Evolutionary conservation across 1,284 basidiomycete genomes (phyloP), one percentile per base, ranked within the genome.

Genomic region (Sporisorium iseilematis-ciliati): DNA sequence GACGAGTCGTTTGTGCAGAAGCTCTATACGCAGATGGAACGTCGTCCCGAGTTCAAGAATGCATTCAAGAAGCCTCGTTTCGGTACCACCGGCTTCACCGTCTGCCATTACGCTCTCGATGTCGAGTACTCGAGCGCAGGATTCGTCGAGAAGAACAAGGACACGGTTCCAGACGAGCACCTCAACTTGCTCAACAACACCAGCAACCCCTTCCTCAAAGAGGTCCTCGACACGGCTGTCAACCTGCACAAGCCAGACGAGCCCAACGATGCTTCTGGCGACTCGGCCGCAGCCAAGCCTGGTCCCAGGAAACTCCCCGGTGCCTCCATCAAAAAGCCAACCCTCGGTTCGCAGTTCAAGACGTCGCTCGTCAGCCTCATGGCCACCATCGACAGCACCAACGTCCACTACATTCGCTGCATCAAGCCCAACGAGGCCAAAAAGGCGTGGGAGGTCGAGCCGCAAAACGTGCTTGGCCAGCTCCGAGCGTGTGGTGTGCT

Each of bases 391-490:
- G 93, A 94, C 82, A 92, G 93, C 71, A 99, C 97, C 23, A 98
- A 99, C 82, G 97, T 97, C 1, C 97, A 99, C 86, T 99, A 99
- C 85, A 99, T 99, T 81, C 91, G 97, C 58, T 99, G 97, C 86
- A 99, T 99, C 89, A 99, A 99, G 86, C 97, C 97, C 2, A 99
- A 99, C 85, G 97, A 99, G 83, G 89, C 90, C 72, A 99, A 99
- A 87, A 90, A 89, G 66, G 95, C 97, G 21, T 99, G 97, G 97
- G 93, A 95, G 84, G 95, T 98, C 81, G 91, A 93, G 61, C 93
- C 96, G 26, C 94, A 96, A 79, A 95, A 98, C 85, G 96, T 99
- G 18, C 87, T 99, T 42, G 92, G 94, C 35, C 97, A 99, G 85
- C 88, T 99, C 41, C 90, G 97, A 50, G 97, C 97, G 64, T 99